Evolutionary conservation across 2,329 filamentous ascomycete genomes (phyloP).

Genomic region (Pseudogymnoascus sp.): DNA sequence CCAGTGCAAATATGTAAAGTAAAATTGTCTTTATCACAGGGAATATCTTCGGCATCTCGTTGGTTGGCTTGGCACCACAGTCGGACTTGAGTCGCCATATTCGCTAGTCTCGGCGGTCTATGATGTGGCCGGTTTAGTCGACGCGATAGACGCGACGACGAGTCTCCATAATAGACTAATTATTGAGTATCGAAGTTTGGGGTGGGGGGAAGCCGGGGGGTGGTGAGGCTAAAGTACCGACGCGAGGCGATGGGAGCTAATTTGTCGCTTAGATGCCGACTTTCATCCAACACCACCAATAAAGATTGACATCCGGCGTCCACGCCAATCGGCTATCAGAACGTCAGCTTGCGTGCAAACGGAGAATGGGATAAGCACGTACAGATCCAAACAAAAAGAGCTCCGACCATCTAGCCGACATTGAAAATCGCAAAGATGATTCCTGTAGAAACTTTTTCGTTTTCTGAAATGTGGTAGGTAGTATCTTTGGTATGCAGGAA

Average conservation of each 20-base stretch:
- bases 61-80: not conserved
- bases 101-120: not conserved
- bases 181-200: not conserved
- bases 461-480: no score
- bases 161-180: not conserved
- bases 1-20: not conserved
- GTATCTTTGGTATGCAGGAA: no score
- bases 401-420: no score
- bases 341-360: no score
- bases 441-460: no score
- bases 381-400: no score
- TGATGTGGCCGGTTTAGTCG: not conserved
- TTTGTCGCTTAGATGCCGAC: not conserved
- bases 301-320: no score
- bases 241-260: not conserved
- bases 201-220: not conserved
- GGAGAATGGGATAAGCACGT: no score
- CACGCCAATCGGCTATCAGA: no score
- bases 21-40: not conserved
- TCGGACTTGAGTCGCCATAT: not conserved
- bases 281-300: no score
- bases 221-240: not conserved
- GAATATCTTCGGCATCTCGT: not conserved
- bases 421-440: no score
- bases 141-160: not conserved